Base-by-base conservation (phyloP, 345 rosid genomes). In the Noccaea bulbosa region DNA sequence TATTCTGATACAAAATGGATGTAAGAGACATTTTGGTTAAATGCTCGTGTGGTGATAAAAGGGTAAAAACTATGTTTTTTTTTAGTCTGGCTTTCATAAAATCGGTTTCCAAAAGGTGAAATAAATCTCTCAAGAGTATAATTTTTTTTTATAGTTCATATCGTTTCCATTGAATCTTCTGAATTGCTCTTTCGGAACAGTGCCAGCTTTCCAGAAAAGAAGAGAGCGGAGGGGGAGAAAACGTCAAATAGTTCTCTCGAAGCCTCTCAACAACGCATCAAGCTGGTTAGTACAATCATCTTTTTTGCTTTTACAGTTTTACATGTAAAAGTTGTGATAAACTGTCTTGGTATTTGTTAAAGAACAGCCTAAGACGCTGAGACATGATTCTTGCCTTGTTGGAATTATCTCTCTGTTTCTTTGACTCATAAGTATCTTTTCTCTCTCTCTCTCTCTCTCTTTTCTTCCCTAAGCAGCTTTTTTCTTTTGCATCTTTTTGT, bases 161-260 rank as follows among this genome's bases (percentile, higher is more conserved):
- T 46, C 16, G 22, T 55, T 51, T 62, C 11, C 48, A 27, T 58
- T 77, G 69, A 79, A 67, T 74, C 67, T 75, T 76, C 40, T 41
- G 14, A 54, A 49, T 83, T 79, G 50, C 45, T 66, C 20, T 69
- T 74, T 60, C 16, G 72, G 52, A 57, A 62, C 62, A 74, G 72
- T 84, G 69, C 77, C 84, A 91, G 98, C 85, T 89, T 84, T 62
- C 90, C 95, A 32, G 93, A 77, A 53, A 89, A 83, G 83, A 88
- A 79, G 69, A 77, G 77, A 72, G 62, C 58, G 41, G 82, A 81
- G 60, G 87, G 69, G 82, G 87, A 81, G 68, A 74, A 75, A 75
- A 64, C 70, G 57, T 76, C 69, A 14, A 77, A 71, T 40, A 62
- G 70, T 80, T 80, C 83, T 15, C 80, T 59, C 43, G 87, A 81